Evolutionary conservation across 2,329 filamentous ascomycete species (phyloP).

Genomic region (Aspergillus felis): DNA sequence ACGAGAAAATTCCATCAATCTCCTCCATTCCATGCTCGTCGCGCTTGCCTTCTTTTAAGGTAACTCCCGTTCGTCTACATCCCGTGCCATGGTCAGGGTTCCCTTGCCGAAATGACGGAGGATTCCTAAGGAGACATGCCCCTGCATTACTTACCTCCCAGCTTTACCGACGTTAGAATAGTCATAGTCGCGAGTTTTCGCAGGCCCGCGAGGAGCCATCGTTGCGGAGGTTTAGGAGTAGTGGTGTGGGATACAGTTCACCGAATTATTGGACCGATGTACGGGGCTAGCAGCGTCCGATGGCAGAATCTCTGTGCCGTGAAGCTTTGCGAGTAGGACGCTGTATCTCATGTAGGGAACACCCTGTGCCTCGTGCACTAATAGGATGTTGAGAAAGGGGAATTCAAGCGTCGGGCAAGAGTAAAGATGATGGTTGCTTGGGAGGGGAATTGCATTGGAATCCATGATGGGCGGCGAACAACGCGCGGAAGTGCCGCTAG

Average conservation of each 20-base stretch:
- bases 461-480: conserved; percentile 19
- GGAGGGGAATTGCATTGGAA: conserved; percentile 18
- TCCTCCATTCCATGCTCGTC: conserved; percentile 92
- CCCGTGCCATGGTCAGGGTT: conserved; percentile 13
- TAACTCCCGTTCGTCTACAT: conserved; percentile 81
- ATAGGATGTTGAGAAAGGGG: neutral
- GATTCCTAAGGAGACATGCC: neutral
- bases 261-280: neutral
- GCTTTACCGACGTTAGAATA: conserved; percentile 47
- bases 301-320: neutral
- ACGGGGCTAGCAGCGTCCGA: neutral
- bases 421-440: conserved; percentile 4
- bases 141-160: conserved; percentile 38
- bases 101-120: conserved; percentile 1
- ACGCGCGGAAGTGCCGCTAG: conserved; percentile 28
- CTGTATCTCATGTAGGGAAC: neutral
- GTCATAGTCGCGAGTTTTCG: conserved; percentile 44
- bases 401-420: conserved; percentile 13
- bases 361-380: neutral
- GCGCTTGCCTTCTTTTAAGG: conserved; percentile 72
- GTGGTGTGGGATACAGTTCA: conserved; percentile 2
- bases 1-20: conserved; percentile 83
- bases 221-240: conserved; percentile 15
- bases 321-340: neutral
- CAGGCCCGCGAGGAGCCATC: conserved; percentile 38